A percentile compares a stretch with the other conserved stretches of the same genome.
Evolutionary conservation across 2,329 filamentous ascomycete species (phyloP).

Genomic region (Blastomyces parvus): DNA sequence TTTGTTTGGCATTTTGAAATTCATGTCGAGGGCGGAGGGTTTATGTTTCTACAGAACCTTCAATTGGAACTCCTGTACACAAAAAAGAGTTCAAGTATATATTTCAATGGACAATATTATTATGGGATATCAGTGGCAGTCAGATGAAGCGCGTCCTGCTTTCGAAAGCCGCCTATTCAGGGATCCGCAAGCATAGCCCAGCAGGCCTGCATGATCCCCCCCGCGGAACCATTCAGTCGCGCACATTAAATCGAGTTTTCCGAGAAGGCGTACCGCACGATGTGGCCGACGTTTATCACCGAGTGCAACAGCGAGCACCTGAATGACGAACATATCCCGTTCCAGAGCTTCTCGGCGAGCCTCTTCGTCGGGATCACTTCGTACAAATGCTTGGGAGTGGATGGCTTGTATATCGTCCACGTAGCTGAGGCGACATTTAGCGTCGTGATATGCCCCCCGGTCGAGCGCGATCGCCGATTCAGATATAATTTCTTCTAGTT

Average conservation of each 20-base stretch:
- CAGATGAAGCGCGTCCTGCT: background rate
- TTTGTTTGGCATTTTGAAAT: no score
- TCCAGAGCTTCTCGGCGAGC: background rate
- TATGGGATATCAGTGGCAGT: background rate
- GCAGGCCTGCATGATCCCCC: background rate
- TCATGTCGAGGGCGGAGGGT: background rate
- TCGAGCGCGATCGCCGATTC: background rate
- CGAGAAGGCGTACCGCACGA: background rate
- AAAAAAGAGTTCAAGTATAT: background rate
- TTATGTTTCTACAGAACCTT: background rate
- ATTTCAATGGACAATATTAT: background rate
- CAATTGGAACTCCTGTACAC: background rate
- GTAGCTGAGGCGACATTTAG: background rate
- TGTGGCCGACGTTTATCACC: background rate
- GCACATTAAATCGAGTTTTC: conserved; percentile 1
- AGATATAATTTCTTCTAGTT: background rate
- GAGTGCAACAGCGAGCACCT: background rate
- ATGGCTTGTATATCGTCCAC: conserved; percentile 1
- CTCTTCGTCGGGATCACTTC: background rate
- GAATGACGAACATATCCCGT: background rate
- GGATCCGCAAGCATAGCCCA: background rate
- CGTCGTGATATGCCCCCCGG: background rate
- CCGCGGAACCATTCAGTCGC: background rate
- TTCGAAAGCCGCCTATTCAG: background rate
- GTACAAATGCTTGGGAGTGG: background rate